Evolutionary conservation across 2,329 filamentous ascomycete genomes (phyloP), one percentile per base, ranked within the genome.

Genomic region (Aspergillus fijiensis): DNA sequence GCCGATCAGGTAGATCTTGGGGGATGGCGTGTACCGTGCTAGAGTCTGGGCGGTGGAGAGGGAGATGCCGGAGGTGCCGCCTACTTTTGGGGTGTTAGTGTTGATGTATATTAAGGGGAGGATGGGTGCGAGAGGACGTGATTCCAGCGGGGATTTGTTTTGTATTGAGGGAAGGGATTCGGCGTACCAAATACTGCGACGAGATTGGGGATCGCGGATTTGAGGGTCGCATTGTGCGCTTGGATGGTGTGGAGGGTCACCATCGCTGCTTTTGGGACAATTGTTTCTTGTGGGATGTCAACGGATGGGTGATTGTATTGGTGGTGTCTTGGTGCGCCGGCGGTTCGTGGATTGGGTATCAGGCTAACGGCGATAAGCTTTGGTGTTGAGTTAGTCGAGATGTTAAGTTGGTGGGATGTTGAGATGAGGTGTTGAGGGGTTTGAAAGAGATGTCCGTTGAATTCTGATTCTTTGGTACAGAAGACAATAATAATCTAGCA

Each of bases 61-160:
- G 11, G 82, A 81, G 55, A 85, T 83, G 23, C 83, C 84, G 27
- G 77, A 77, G 1, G 82, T 86, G 45, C 79, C 83, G 49, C 83
- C 82, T 3, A 82, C 67, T 68, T 45, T 45, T 1, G n/a, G 39
- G 14, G 16, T 4, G 14, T 45, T 45, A 45, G 39, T 45, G 7
- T 19, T 7, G 14, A 16, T 45, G 12, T 6, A 35, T 45, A 2
- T 5, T 45, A 5, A 3, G 39, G 39, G 39, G 12, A n/a, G 5
- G 39, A 16, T 11, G 1, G 39, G 39, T 16, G 12, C 21, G 21
- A 21, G 21, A 21, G 21, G 21, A 21, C 21, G 21, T 21, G 21
- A 21, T 2, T 21, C 21, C 21, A 21, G 21, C 21, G 21, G 21
- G 21, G 21, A 21, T 21, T 21, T 21, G 21, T 21, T 21, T 21